Conservation (phyloP, 2,329 filamentous ascomycete species). For the Fusarium heterosporum region DNA sequence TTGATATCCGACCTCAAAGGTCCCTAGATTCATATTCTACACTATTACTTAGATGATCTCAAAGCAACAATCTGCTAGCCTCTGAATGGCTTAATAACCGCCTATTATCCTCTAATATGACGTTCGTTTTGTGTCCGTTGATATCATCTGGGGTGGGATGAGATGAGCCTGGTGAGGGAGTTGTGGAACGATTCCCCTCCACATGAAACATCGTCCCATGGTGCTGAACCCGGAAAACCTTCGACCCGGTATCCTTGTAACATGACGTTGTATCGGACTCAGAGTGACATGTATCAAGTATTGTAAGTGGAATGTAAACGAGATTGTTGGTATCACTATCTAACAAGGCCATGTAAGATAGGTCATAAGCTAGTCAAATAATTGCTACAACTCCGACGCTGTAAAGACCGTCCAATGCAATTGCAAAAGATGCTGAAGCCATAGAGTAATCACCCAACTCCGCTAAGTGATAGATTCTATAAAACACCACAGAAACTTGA, state of each 20-base stretch:
- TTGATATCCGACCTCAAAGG: slow-evolving; percentile 43
- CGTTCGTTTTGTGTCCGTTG: background rate
- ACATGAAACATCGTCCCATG: slow-evolving; percentile 40
- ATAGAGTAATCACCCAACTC: slow-evolving; percentile 14
- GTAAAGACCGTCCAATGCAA: slow-evolving; percentile 28
- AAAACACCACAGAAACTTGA: background rate
- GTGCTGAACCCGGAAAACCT: slow-evolving; percentile 25
- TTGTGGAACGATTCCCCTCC: slow-evolving; percentile 26
- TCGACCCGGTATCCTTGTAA: slow-evolving; percentile 27
- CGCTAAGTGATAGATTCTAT: slow-evolving; percentile 6
- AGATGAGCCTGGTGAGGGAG: background rate
- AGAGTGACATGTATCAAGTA: background rate
- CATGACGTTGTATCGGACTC: slow-evolving; percentile 21
- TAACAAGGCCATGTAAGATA: slow-evolving; percentile 16
- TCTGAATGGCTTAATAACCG: slow-evolving; percentile 20
- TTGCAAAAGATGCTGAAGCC: slow-evolving; percentile 10
- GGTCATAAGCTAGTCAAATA: slow-evolving; percentile 9
- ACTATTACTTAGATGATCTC: slow-evolving; percentile 30
- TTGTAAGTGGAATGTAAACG: slow-evolving; percentile 19
- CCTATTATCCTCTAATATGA: background rate
- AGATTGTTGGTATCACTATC: slow-evolving; percentile 39
- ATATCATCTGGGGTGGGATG: slow-evolving; percentile 6
- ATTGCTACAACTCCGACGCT: slow-evolving; percentile 18
- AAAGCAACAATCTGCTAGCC: slow-evolving; percentile 32
- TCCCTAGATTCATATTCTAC: slow-evolving; percentile 34